A percentile compares a stretch with the other conserved stretches of the same genome.
phyloP scores from a whole-genome alignment of 1,284 basidiomycete genomes.

The Cerioporus squamosus region DNA sequence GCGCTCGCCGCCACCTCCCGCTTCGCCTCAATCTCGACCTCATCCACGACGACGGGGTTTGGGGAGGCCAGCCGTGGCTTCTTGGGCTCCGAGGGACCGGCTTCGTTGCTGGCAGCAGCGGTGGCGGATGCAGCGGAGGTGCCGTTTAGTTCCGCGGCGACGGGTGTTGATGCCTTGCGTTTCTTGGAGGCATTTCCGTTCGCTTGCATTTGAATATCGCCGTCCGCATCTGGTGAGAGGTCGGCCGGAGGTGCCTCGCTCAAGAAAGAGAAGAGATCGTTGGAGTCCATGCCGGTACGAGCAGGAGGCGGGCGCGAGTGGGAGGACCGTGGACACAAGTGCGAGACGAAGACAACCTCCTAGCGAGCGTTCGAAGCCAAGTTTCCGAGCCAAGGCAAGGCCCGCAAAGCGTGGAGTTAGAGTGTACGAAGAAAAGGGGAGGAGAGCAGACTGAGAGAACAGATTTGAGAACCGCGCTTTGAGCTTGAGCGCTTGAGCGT shows the following conservation, averaged over 20 bases:
- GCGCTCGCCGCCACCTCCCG: constrained; percentile 86
- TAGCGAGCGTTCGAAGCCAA: too few species aligned
- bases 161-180: constrained; percentile 30
- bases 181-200: constrained; percentile 30
- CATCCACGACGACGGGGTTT: constrained; percentile 81
- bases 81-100: constrained; percentile 43
- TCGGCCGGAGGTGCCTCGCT: constrained; percentile 34
- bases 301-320: too few species aligned
- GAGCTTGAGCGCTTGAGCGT: too few species aligned
- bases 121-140: constrained; percentile 11
- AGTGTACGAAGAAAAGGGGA: too few species aligned
- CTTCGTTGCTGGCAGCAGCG: constrained; percentile 24
- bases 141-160: constrained; percentile 12
- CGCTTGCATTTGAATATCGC: constrained; percentile 25
- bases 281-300: constrained; percentile 20
- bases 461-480: too few species aligned
- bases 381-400: too few species aligned
- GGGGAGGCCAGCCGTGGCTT: constrained; percentile 58
- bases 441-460: too few species aligned
- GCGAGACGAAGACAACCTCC: too few species aligned
- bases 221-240: constrained; percentile 17
- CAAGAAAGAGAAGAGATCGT: constrained; percentile 49
- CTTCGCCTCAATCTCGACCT: constrained; percentile 89
- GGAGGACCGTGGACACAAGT: too few species aligned
- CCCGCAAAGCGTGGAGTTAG: too few species aligned